Evolutionary conservation across 1,139 yeast species (phyloP).

Genomic region (Geotrichum siamense): DNA sequence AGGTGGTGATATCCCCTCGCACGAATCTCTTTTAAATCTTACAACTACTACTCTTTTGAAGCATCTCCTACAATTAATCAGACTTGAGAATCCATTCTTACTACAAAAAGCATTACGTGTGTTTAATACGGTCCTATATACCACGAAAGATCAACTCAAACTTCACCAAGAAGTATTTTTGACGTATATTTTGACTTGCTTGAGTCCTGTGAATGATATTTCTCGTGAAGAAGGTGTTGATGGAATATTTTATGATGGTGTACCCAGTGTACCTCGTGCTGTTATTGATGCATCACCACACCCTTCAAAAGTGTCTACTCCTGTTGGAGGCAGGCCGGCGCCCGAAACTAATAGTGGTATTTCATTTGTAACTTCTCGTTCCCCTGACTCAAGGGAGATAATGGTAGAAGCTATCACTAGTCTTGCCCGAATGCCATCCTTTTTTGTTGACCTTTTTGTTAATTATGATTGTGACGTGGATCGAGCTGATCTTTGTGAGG

Average conservation of each 20-base stretch:
- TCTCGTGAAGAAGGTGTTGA: conserved; percentile 38
- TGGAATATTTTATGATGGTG: conserved; percentile 38
- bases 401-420: conserved; percentile 78
- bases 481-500: conserved; percentile 69
- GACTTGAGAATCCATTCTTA: conserved; percentile 59
- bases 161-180: conserved; percentile 39
- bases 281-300: conserved; percentile 28
- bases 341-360: conserved; percentile 17
- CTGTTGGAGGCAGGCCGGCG: conserved; percentile 21
- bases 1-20: conserved; percentile 59
- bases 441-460: conserved; percentile 69
- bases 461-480: conserved; percentile 91
- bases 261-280: conserved; percentile 34
- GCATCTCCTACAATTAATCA: conserved; percentile 70
- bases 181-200: conserved; percentile 36
- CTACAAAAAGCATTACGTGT: conserved; percentile 70
- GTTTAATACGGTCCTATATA: conserved; percentile 50
- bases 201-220: conserved; percentile 35
- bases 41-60: conserved; percentile 77
- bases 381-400: conserved; percentile 61
- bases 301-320: conserved; percentile 18
- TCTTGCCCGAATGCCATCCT: conserved; percentile 66
- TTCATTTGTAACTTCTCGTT: conserved; percentile 22
- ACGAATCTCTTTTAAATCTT: conserved; percentile 58
- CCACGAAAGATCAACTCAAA: conserved; percentile 33